A percentile compares a stretch with the other conserved stretches of the same genome.
These are phyloP conservation scores for Botrytis medusae DNA, from an alignment of 2,329 filamentous ascomycete species.

Conservation along the genomic window DNA sequence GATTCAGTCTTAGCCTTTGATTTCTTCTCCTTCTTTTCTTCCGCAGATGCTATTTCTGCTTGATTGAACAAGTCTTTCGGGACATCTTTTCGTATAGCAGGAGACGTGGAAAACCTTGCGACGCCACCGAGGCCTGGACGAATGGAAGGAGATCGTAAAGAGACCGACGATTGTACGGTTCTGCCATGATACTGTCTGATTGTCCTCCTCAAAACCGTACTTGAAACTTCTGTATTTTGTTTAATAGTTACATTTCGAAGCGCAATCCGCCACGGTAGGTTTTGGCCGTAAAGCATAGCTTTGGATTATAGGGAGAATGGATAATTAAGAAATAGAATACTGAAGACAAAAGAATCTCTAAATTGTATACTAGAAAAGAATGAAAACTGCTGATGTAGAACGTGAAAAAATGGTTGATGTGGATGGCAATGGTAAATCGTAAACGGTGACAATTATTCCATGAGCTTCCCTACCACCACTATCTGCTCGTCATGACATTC, in stretches of 20 bases:
- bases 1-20: constrained; percentile 39
- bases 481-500: constrained; percentile 22
- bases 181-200: constrained; percentile 42
- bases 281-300: constrained; percentile 62
- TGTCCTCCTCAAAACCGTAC: constrained; percentile 30
- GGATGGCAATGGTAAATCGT: constrained; percentile 13
- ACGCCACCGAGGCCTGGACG: constrained; percentile 45
- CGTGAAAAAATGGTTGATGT: constrained; percentile 1
- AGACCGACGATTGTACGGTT: constrained; percentile 62
- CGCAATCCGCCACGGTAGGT: constrained; percentile 64
- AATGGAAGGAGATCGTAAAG: constrained; percentile 61
- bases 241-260: constrained; percentile 36
- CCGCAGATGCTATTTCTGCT: constrained; percentile 44
- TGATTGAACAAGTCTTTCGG: constrained; percentile 43
- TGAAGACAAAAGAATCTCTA: neutral
- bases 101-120: constrained; percentile 49
- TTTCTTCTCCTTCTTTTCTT: constrained; percentile 40
- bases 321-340: constrained; percentile 7
- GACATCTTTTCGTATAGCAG: constrained; percentile 49
- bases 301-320: constrained; percentile 7
- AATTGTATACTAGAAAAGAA: neutral
- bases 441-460: constrained; percentile 12
- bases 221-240: constrained; percentile 27
- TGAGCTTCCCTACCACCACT: constrained; percentile 20
- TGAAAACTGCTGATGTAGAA: neutral